These are phyloP conservation scores for Centaurea solstitialis DNA, from an alignment of 129 eudicot species.

Conservation along the genomic window DNA sequence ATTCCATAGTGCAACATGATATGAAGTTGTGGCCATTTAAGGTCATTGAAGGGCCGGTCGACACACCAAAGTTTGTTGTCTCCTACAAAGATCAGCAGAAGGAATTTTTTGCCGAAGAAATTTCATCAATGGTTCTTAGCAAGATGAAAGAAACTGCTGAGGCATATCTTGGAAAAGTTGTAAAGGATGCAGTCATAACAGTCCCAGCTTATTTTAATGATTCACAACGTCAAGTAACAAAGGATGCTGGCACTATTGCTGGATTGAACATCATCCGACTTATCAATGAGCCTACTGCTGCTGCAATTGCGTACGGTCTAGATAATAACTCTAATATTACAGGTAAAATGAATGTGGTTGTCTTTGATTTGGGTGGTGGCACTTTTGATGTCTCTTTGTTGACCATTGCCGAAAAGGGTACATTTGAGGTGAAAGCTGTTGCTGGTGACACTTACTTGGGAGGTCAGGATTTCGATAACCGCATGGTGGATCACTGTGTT, in stretches of 20 bases:
- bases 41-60: neutral
- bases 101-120: slow-evolving; percentile 20
- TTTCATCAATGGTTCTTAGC: slow-evolving; percentile 19
- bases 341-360: no score
- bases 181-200: slow-evolving; percentile 14
- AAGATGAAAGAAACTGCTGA: slow-evolving; percentile 28
- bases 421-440: slow-evolving; percentile 16
- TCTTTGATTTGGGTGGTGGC: no score
- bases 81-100: slow-evolving; percentile 14
- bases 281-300: no score
- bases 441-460: slow-evolving; percentile 26
- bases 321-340: no score
- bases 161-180: slow-evolving; percentile 4
- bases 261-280: no score
- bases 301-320: no score
- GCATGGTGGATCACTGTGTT: slow-evolving; percentile 19
- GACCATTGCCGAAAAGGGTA: neutral
- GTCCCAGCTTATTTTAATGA: slow-evolving; percentile 11
- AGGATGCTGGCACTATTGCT: no score
- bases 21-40: slow-evolving; percentile 27
- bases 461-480: slow-evolving; percentile 20
- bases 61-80: slow-evolving; percentile 13
- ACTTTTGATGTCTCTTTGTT: no score
- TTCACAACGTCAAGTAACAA: no score
- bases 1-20: slow-evolving; percentile 6